Percentiles rank a stretch among this genome's conserved stretches.
Conservation (phyloP, 257 asterid genomes). For the Capsicum pubescens region DNA sequence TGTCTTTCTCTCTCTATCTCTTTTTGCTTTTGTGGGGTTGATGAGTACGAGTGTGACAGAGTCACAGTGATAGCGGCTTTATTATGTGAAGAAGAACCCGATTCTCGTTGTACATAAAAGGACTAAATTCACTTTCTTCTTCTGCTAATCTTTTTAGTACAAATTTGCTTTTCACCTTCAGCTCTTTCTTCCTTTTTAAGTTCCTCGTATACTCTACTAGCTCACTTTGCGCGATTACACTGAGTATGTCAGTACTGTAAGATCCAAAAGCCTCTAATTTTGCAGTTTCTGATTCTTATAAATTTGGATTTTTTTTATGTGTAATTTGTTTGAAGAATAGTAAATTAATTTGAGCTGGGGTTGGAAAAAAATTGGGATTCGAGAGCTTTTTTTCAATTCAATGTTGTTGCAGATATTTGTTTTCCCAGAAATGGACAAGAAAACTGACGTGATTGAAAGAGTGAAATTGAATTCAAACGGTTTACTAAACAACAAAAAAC, state of each 20-base stretch:
- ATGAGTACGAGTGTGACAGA: conserved; percentile 23
- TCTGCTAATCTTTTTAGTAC: background rate
- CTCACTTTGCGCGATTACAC: too few species aligned
- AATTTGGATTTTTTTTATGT: background rate
- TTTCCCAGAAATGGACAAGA: conserved; percentile 6
- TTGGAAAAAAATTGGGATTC: background rate
- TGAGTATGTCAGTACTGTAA: conserved; percentile 10
- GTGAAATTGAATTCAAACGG: conserved; percentile 21
- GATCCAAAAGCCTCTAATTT: background rate
- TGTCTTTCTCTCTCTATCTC: conserved; percentile 23
- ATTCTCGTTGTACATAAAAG: conserved; percentile 22
- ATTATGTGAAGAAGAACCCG: conserved; percentile 19
- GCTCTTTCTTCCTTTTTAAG: background rate
- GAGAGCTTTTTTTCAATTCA: background rate
- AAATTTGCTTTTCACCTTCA: background rate
- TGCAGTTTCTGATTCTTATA: background rate
- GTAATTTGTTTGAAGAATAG: background rate
- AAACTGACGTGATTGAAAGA: background rate
- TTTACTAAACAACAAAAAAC: conserved; percentile 19
- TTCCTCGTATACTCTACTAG: too few species aligned
- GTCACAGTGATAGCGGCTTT: conserved; percentile 6
- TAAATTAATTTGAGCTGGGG: background rate
- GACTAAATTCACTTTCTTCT: background rate
- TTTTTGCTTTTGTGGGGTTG: background rate
- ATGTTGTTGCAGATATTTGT: background rate